phyloP scores from a whole-genome alignment of 768 basidiomycete genomes.

The Boletus subcaerulescens region DNA sequence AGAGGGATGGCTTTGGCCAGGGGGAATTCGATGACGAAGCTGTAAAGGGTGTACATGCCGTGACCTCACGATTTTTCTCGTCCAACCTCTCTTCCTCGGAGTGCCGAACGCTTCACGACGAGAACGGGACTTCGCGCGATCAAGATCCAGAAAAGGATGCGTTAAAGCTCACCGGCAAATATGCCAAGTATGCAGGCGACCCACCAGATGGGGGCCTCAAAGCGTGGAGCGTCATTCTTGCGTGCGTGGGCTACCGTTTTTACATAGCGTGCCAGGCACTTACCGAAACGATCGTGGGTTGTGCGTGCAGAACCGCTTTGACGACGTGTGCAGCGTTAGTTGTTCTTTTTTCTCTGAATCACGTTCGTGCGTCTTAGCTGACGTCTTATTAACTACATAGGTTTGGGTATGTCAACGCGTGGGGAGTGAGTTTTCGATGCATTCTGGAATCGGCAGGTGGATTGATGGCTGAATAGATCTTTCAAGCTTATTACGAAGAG shows the following conservation, averaged over 20 bases:
- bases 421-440: constrained; percentile 55
- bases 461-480: constrained; percentile 42
- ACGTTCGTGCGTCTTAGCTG: background rate
- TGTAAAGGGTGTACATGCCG: no score
- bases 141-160: constrained; percentile 7
- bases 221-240: constrained; percentile 31
- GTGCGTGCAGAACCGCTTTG: constrained; percentile 11
- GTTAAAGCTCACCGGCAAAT: constrained; percentile 7
- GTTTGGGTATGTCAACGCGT: constrained; percentile 71
- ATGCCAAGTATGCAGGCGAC: constrained; percentile 18
- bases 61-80: background rate
- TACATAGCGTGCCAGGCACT: background rate
- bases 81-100: background rate
- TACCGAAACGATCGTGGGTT: background rate
- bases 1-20: background rate
- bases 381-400: constrained; percentile 23
- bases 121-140: background rate
- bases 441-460: background rate
- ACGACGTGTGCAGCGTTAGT: constrained; percentile 42
- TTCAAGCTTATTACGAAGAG: constrained; percentile 70
- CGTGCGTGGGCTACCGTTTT: constrained; percentile 11
- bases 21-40: background rate
- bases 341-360: constrained; percentile 7
- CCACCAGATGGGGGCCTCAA: constrained; percentile 31
- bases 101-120: constrained; percentile 12